Base-by-base conservation (phyloP, 1,284 basidiomycete species). In the Ceratobasidium sp. region DNA sequence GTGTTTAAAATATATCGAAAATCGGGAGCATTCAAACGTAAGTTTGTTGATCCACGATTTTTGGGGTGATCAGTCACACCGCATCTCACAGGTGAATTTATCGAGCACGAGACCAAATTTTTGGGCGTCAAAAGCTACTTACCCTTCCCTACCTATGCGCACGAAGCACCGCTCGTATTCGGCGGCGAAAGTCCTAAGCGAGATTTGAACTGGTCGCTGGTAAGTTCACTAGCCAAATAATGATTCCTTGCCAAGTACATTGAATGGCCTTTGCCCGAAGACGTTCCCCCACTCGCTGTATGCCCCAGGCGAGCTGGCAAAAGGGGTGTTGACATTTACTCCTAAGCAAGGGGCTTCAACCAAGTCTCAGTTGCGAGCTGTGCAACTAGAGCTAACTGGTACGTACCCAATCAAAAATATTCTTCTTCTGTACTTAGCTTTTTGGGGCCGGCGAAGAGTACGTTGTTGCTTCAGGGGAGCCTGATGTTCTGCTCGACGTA, bases 1-100 rank as follows among this genome's bases (percentile, higher is more conserved):
- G 43, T 58, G 16, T 69, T 69, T 30, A 69, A 57, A 41, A 57
- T 69, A 7, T 69, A 69, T 41, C 50, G 66, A 11, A 69, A 69
- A 35, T 38, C 52, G 35, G 66, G 66, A 47, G 66, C 66, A 6
- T 69, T 69, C 66, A 69, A 69, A 41, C 50, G 66, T 69, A 30
- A 57, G 66, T 69, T 21, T 23, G 30, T 28, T 28, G 38, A 46
- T 30, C 23, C 14, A 7, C 28, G 14, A 30, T 30, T 28, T 28
- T 30, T 18, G 9, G 11, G 23, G 46, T 69, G 21, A 23, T 44
- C 26, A 57, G 16, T 57, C 18, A 32, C 41, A 2, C 21, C 47
- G 21, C 23, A 49, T n/a, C 21, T 16, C 57, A 44, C 49, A 69
- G 66, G 66, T 43, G 66, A 69, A 49, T 66, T 49, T 57, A 54